These are phyloP conservation scores for Linum tenue DNA, from an alignment of 345 rosid species.

Conservation along the genomic window DNA sequence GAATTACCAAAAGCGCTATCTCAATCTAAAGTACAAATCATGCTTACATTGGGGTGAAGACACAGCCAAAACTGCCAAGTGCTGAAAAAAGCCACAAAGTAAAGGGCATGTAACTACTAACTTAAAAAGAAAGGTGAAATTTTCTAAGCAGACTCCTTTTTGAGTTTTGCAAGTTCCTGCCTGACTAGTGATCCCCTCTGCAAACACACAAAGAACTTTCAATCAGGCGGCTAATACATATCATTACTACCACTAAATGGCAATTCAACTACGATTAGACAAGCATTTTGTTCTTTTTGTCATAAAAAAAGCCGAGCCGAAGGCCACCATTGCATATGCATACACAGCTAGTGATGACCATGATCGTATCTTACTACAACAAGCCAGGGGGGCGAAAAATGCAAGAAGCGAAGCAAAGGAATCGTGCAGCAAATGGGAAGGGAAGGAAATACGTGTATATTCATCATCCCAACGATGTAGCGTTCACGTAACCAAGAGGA, in stretches of 20 bases:
- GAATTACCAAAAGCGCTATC: neutral
- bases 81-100: neutral
- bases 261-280: neutral
- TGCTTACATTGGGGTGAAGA: neutral
- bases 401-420: no score
- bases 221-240: neutral
- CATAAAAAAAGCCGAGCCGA: neutral
- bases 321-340: neutral
- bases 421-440: no score
- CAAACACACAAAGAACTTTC: neutral
- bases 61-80: neutral
- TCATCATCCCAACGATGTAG: no score
- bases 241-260: neutral
- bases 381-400: no score
- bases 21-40: neutral
- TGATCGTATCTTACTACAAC: no score
- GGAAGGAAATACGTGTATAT: no score
- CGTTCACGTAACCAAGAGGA: neutral
- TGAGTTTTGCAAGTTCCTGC: conserved; percentile 18
- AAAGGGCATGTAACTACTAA: neutral
- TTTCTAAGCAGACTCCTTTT: conserved; percentile 12
- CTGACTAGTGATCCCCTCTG: conserved; percentile 16
- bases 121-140: neutral
- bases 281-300: neutral
- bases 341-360: no score